A percentile compares a stretch with the other conserved stretches of the same genome.
Evolutionary conservation across 164 flowering plant species (phyloP).

Genomic region (Kalanchoe fedtschenkoi): DNA sequence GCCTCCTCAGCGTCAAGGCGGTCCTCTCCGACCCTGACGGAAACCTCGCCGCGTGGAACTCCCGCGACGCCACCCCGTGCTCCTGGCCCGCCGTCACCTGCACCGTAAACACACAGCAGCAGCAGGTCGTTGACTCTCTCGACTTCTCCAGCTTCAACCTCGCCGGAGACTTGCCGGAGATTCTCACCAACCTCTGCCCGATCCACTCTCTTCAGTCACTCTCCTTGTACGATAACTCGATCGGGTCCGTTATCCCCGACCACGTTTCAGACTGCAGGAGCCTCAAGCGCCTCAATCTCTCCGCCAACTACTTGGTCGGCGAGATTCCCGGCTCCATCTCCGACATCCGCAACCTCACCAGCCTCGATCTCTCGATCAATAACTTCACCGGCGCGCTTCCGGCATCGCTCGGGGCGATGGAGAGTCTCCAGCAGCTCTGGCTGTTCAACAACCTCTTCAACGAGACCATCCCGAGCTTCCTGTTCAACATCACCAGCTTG

Average conservation of each 20-base stretch:
- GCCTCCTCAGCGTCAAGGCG: slow-evolving; percentile 1
- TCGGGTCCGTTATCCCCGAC: neutral
- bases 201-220: neutral
- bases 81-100: neutral
- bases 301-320: slow-evolving; percentile 1
- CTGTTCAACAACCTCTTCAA: slow-evolving; percentile 7
- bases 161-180: neutral
- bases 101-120: neutral
- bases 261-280: neutral
- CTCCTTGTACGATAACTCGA: neutral
- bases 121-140: neutral
- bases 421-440: neutral
- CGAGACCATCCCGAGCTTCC: slow-evolving; percentile 30
- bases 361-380: slow-evolving; percentile 4
- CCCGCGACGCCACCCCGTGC: slow-evolving; percentile 1
- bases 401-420: neutral
- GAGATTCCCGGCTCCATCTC: neutral
- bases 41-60: neutral
- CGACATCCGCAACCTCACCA: neutral
- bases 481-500: slow-evolving; percentile 30
- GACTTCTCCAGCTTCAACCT: slow-evolving; percentile 7
- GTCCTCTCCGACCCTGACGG: slow-evolving; percentile 4
- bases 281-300: slow-evolving; percentile 1
- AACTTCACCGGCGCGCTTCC: slow-evolving; percentile 7
- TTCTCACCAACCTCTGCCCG: slow-evolving; percentile 1